Evolutionary conservation across 495 filamentous ascomycete species (phyloP), one percentile per base, ranked within the genome.

Genomic region (Ascodesmis nigricans): DNA sequence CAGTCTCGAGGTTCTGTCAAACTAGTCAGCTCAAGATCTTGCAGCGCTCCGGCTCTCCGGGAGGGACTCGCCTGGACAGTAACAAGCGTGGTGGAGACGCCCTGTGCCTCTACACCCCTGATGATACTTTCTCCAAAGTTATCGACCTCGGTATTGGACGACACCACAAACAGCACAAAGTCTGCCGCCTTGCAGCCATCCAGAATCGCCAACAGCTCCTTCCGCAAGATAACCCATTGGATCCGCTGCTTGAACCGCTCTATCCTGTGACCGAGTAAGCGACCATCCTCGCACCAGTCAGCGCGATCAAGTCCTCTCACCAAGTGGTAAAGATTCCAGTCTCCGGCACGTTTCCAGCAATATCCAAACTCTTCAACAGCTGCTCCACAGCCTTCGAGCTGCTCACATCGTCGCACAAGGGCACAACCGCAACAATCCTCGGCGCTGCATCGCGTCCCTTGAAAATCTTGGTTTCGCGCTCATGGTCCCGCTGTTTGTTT

Each of bases 211-310:
- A 79, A 59, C 30, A 93, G 54, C 38, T 91, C 73, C 39, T 72
- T 60, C 37, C 63, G 64, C 1, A 78, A 59, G 1, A 72, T 65
- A 2, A 93, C 55, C 55, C 90, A 97, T 52, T 81, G 69, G 18
- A 95, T 49, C 47, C 74, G 91, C 52, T 91, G 83, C 55, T 87
- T 84, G 60, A 95, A 95, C 24, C 82, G 61, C 35, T 91, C 82
- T 32, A 97, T 61, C 7, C 73, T 47, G 10, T 29, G 28, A 13
- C n/a, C 11, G 7, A 4, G 17, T 31, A 29, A 40, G 27, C 18
- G 6, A 35, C n/a, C 27, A 10, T 21, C 13, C 9, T 7, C 16
- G 20, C 29, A 18, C 10, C 7, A 14, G 5, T 10, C 5, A 0
- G 11, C 3, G 22, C 11, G 7, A 18, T 2, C 18, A 3, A 11